These are phyloP conservation scores for Solanum microdontum DNA, from an alignment of 257 asterid species.

Conservation along the genomic window DNA sequence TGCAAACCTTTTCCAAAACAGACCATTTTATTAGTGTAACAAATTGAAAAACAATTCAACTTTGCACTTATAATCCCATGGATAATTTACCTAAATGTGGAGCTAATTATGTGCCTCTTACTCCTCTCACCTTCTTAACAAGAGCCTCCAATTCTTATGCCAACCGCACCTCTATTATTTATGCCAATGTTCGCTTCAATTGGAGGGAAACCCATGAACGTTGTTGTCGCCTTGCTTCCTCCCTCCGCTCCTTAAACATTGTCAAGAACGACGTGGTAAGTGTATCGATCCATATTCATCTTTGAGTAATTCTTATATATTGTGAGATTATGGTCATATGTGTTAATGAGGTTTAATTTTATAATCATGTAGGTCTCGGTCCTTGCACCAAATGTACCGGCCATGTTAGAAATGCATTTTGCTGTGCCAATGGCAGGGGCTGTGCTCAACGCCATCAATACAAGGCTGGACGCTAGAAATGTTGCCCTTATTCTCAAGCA, in stretches of 20 bases:
- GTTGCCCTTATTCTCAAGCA: constrained; percentile 60
- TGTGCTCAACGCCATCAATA: constrained; percentile 65
- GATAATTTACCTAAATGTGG: constrained; percentile 48
- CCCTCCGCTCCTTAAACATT: constrained; percentile 43
- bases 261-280: constrained; percentile 59
- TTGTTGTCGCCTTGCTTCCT: constrained; percentile 68
- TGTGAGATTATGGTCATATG: background rate
- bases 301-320: background rate
- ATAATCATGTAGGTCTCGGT: constrained; percentile 48
- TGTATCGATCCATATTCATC: background rate
- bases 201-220: constrained; percentile 64
- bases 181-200: constrained; percentile 41
- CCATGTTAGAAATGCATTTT: constrained; percentile 78
- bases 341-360: background rate
- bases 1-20: background rate
- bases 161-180: constrained; percentile 38
- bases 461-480: constrained; percentile 52
- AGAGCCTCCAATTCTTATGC: constrained; percentile 60
- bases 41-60: background rate
- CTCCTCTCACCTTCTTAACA: constrained; percentile 62
- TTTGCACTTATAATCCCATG: constrained; percentile 17
- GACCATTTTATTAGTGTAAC: background rate
- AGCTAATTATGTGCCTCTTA: constrained; percentile 62
- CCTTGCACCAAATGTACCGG: constrained; percentile 80
- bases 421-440: constrained; percentile 99